Conservation (phyloP, 768 basidiomycete genomes). For the Flagelloscypha sp. region DNA sequence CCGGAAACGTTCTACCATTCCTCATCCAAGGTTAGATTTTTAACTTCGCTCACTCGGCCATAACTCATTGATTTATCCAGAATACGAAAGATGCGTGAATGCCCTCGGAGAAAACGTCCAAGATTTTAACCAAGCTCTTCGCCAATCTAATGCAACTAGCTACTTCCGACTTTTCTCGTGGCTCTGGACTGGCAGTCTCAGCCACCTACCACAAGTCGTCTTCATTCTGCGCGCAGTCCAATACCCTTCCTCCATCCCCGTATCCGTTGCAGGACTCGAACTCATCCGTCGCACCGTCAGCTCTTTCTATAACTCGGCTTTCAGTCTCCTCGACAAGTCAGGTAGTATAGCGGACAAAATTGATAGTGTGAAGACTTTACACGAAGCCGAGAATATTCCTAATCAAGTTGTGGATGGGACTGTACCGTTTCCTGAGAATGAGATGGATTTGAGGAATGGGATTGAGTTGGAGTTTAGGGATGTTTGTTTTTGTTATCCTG, state of each 20-base stretch:
- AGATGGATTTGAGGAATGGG: conserved; percentile 23
- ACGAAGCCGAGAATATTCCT: conserved; percentile 30
- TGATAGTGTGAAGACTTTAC: conserved; percentile 29
- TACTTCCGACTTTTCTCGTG: conserved; percentile 31
- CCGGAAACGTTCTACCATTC: conserved; percentile 27
- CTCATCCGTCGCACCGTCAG: conserved; percentile 24
- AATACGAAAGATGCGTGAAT: conserved; percentile 18
- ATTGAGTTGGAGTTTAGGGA: conserved; percentile 38
- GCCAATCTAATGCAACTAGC: conserved; percentile 18
- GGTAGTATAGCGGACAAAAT: conserved; percentile 30
- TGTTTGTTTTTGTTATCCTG: conserved; percentile 42
- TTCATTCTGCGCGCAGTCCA: conserved; percentile 30
- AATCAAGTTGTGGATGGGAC: conserved; percentile 33
- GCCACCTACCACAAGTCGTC: conserved; percentile 18
- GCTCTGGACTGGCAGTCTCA: conserved; percentile 15
- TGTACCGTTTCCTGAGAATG: conserved; percentile 28
- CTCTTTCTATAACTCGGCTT: conserved; percentile 25
- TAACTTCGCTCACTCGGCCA: too few relatives aligned
- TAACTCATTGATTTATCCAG: conserved; percentile 17
- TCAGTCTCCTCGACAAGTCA: conserved; percentile 27
- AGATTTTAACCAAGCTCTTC: conserved; percentile 24
- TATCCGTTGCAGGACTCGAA: conserved; percentile 30
- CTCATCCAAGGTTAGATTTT: conserved; percentile 29
- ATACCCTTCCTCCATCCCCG: conserved; percentile 27
- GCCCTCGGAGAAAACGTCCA: conserved; percentile 31